These are phyloP conservation scores for Annona cherimola DNA, from an alignment of 164 flowering plant genomes.

Conservation along the genomic window DNA sequence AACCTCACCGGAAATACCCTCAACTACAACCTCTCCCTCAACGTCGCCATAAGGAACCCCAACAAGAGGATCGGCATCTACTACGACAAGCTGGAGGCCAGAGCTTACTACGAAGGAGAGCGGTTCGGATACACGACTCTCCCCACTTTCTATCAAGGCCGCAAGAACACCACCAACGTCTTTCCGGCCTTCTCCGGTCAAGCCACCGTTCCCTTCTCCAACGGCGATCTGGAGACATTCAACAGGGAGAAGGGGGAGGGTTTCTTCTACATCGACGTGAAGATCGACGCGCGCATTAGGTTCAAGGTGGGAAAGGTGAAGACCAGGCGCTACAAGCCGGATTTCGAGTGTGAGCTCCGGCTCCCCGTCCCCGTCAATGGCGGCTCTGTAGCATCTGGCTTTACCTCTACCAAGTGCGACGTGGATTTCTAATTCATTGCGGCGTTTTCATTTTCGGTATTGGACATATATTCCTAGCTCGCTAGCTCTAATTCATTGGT, in stretches of 20 bases:
- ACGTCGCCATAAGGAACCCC: constrained; percentile 31
- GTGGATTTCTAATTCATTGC: too few relatives aligned
- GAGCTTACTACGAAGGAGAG: constrained; percentile 18
- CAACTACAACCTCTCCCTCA: constrained; percentile 25
- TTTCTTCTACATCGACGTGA: constrained; percentile 19
- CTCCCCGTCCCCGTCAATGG: too few relatives aligned
- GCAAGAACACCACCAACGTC: constrained; percentile 29
- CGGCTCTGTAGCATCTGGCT: too few relatives aligned
- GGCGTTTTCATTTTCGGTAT: too few relatives aligned
- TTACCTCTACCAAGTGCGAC: too few relatives aligned
- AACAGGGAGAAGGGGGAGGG: constrained; percentile 22
- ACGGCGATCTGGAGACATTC: constrained; percentile 1
- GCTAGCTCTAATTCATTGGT: too few relatives aligned
- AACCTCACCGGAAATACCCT: constrained; percentile 18
- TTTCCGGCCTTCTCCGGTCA: constrained; percentile 17
- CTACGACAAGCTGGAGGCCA: constrained; percentile 32
- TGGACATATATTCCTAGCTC: too few relatives aligned
- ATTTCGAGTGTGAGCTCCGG: too few relatives aligned
- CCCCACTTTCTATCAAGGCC: constrained; percentile 33
- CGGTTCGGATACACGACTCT: constrained; percentile 13
- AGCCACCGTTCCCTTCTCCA: background rate
- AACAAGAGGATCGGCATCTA: constrained; percentile 32
- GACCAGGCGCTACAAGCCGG: constrained; percentile 25
- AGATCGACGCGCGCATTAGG: constrained; percentile 19
- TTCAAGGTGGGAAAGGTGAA: constrained; percentile 26